Evolutionary conservation across 768 basidiomycete species (phyloP), one percentile per base, ranked within the genome.

Genomic region (Psilocybe sp.): DNA sequence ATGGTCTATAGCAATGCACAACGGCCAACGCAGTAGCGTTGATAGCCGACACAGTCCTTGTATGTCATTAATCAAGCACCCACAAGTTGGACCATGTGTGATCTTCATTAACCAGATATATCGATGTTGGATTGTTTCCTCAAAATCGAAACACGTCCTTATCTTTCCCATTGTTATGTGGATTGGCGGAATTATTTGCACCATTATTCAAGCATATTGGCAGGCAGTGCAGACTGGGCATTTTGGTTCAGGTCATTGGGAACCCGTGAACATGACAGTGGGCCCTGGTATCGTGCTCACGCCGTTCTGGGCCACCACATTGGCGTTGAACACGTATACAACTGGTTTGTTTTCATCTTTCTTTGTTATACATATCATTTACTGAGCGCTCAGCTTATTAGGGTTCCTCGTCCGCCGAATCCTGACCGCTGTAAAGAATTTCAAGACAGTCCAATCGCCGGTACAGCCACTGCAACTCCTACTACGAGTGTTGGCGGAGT

Each of bases 151-250:
- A 31, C 13, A 12, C 13, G 39, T 45, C 12, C 38, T 51, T 15
- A 5, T 40, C 5, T 45, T 46, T 20, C 50, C 50, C 2, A 5
- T 11, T 14, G 4, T 45, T 4, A 45, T 51, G 10, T 51, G 50
- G 50, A 33, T 45, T 5, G 50, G 50, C 19, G 50, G 50, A 10
- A 23, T 32, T 4, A 44, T 34, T 4, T 51, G 50, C 37, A 51
- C 50, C 2, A 20, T 51, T 16, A 16, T 51, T 8, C 50, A 51
- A 38, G 33, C 40, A 45, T 51, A 51, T 18, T 51, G 50, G 50
- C 50, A 51, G 35, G 33, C 46, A 11, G 50, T 51, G 3, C 50
- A 51, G 16, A 51, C 33, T 5, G 37, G 23, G n/a, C 16, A 13
- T 2, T 40, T 45, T 10, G 41, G n/a, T 16, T 18, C 34, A 12